Percentiles rank a stretch among this genome's conserved stretches.
Conservation (phyloP, 768 basidiomycete species). For the Panaeolus cyanescens region DNA sequence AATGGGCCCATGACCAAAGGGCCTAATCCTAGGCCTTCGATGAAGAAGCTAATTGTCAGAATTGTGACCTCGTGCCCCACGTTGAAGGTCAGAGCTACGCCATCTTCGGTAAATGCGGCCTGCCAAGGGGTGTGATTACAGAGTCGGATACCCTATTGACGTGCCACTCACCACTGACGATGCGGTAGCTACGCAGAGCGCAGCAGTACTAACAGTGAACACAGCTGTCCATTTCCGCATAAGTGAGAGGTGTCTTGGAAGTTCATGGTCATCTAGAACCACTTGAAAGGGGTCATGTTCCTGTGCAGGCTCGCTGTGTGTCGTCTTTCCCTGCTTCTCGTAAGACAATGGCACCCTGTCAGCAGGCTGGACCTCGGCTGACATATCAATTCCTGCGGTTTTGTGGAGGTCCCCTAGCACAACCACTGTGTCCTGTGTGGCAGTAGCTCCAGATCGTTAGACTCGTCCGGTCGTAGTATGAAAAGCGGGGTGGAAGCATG, state of each 20-base stretch:
- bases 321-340: slow-evolving; percentile 1
- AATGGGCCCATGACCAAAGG: slow-evolving; percentile 57
- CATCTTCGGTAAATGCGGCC: slow-evolving; percentile 66
- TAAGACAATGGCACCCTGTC: background rate
- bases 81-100: slow-evolving; percentile 50
- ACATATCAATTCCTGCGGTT: background rate
- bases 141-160: background rate
- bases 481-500: background rate
- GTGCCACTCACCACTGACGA: slow-evolving; percentile 53
- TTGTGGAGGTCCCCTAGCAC: background rate
- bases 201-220: slow-evolving; percentile 44
- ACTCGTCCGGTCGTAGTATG: background rate
- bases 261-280: slow-evolving; percentile 38
- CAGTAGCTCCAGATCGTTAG: background rate
- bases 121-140: slow-evolving; percentile 18
- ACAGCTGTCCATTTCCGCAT: slow-evolving; percentile 52
- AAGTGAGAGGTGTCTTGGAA: slow-evolving; percentile 41
- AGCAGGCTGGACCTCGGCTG: background rate
- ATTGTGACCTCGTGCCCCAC: slow-evolving; percentile 50
- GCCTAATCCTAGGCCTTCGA: slow-evolving; percentile 59
- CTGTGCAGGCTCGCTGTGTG: background rate
- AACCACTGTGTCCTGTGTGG: background rate
- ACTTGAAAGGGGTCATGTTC: slow-evolving; percentile 29
- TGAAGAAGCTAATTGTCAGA: slow-evolving; percentile 57
- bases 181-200: slow-evolving; percentile 54